A percentile compares a stretch with the other conserved stretches of the same genome.
These are phyloP conservation scores for Hyaloscypha bicolor DNA, from an alignment of 495 filamentous ascomycete species.

Conservation along the genomic window DNA sequence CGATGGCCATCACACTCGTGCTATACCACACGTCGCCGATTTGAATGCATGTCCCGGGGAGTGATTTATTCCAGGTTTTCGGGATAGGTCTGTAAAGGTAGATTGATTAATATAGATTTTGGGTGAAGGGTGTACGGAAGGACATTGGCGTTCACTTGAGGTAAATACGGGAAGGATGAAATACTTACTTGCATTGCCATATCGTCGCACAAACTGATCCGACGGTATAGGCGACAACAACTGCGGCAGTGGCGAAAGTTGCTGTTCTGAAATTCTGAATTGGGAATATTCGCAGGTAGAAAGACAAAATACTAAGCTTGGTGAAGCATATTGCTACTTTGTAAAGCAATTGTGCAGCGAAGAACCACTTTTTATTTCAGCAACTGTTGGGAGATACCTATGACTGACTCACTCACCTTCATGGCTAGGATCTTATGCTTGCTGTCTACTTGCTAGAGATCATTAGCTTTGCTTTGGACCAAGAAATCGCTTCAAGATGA, in stretches of 20 bases:
- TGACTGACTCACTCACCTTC: constrained; percentile 2
- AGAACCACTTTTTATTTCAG: constrained; percentile 8
- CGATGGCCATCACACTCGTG: constrained; percentile 10
- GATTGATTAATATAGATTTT: neutral
- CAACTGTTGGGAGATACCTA: neutral
- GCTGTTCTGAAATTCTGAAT: constrained; percentile 8
- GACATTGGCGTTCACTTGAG: neutral
- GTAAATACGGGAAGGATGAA: neutral
- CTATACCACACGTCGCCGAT: constrained; percentile 17
- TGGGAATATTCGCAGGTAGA: constrained; percentile 15
- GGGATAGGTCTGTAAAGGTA: constrained; percentile 3
- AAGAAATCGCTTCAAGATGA: neutral
- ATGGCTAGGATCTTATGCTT: constrained; percentile 6
- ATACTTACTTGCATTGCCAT: constrained; percentile 14
- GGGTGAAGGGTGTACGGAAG: too few relatives aligned
- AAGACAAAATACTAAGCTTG: constrained; percentile 14
- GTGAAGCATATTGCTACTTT: constrained; percentile 10
- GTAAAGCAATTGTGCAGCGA: constrained; percentile 14
- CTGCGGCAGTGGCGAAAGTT: neutral
- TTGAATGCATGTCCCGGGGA: constrained; percentile 5
- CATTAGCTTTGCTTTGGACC: neutral
- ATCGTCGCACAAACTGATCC: constrained; percentile 10
- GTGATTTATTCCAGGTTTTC: constrained; percentile 8
- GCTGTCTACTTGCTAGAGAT: constrained; percentile 10
- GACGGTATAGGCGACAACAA: constrained; percentile 6